Evolutionary conservation across 2,329 filamentous ascomycete species (phyloP).

Genomic region (Domatiomyces catenatus): DNA sequence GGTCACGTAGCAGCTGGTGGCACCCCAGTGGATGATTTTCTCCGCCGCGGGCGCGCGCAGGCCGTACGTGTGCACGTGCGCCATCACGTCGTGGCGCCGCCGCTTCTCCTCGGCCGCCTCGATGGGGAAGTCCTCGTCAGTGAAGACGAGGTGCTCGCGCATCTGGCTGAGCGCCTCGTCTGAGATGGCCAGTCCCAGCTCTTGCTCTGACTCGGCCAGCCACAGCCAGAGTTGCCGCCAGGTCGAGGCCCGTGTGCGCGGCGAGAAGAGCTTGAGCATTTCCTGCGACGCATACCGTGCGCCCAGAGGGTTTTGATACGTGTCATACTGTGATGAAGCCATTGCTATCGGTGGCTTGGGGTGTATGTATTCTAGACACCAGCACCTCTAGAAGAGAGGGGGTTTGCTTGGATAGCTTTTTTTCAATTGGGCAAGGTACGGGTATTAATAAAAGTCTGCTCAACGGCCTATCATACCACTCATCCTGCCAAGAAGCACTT

Average conservation of each 20-base stretch:
- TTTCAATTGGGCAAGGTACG: no score
- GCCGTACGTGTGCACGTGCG: conserved; percentile 44
- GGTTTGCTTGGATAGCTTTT: no score
- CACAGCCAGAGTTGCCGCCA: conserved; percentile 78
- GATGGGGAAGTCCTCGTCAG: conserved; percentile 61
- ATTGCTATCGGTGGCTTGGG: conserved; percentile 5
- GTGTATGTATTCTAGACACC: no score
- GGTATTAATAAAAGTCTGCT: no score
- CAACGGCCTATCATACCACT: no score
- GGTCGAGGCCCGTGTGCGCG: conserved; percentile 56
- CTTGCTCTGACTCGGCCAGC: conserved; percentile 59
- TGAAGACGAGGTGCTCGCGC: conserved; percentile 55
- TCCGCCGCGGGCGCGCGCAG: conserved; percentile 56
- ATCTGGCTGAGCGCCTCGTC: conserved; percentile 63
- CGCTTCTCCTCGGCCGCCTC: conserved; percentile 62
- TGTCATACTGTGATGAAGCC: conserved; percentile 31
- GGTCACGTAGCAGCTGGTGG: conserved; percentile 46
- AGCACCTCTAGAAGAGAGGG: no score
- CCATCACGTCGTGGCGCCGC: conserved; percentile 50
- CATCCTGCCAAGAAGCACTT: no score
- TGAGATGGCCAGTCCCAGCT: conserved; percentile 63
- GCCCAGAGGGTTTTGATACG: conserved; percentile 53
- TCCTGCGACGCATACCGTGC: conserved; percentile 57
- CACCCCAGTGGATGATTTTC: conserved; percentile 68
- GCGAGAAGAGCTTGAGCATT: conserved; percentile 68